Base-by-base conservation (phyloP, 2,329 filamentous ascomycete species). In the Talaromyces rugulosus region DNA sequence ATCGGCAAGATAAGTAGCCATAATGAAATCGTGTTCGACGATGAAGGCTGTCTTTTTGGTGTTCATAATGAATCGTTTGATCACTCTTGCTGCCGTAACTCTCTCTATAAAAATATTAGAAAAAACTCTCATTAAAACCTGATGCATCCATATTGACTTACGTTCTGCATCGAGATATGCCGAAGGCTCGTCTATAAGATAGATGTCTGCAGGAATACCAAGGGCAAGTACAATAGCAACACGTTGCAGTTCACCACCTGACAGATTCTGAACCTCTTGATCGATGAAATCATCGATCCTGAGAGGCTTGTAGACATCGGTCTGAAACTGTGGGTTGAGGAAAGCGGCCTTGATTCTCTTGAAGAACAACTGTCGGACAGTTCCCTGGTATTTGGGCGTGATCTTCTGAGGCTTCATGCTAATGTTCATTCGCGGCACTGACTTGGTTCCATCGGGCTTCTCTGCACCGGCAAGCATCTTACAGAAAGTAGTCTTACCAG, bases 51-150 rank as follows among this genome's bases (percentile, higher is more conserved):
- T 99, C 87, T 98, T 98, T 88, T 98, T 98, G 71, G 92, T 89
- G 83, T 99, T 94, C 95, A 99, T 99, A 80, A 99, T 99, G 85
- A 96, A 99, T 68, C 95, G 90, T 85, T 99, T 99, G 82, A 99
- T 99, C 75, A 99, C 96, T 74, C 93, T 90, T 53, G 94, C 90
- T 65, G 93, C 94, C 71, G 99, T 89, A 74, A 99, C 96, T 90
- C 95, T 94, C 81, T 99, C 61, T 62, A 7, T 40, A 33, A 31
- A 5, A 16, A 18, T 5, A 36, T 59, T 56, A 59, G 57, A 14
- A 31, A 40, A 6, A 30, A 3, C 23, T 33, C 18, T 18, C 4
- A 14, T 31, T 40, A 33, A 44, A 18, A 30, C 18, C n/a, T 12
- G 7, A 8, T 50, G 33, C 23, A 42, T 31, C 14, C 3, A n/a